Evolutionary conservation across 495 filamentous ascomycete genomes (phyloP).

Genomic region (Lophium mytilinum): DNA sequence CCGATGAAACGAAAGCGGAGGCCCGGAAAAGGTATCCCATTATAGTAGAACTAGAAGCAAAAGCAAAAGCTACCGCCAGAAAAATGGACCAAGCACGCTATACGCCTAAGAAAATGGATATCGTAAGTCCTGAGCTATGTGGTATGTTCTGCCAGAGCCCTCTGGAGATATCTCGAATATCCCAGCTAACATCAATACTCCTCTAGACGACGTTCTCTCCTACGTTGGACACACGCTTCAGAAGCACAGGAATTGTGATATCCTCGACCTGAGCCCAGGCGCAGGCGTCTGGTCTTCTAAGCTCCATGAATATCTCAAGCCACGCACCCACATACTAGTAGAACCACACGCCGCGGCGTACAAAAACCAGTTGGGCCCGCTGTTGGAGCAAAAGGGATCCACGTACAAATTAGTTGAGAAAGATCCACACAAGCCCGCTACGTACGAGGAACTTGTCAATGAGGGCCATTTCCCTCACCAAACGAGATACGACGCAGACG

Average conservation of each 20-base stretch:
- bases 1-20: too few species aligned
- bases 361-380: slow-evolving; percentile 42
- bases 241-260: slow-evolving; percentile 59
- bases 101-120: slow-evolving; percentile 1
- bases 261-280: slow-evolving; percentile 81
- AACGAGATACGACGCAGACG: slow-evolving; percentile 18
- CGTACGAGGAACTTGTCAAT: slow-evolving; percentile 42
- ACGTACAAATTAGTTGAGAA: slow-evolving; percentile 45
- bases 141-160: slow-evolving; percentile 37
- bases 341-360: slow-evolving; percentile 46
- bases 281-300: slow-evolving; percentile 64
- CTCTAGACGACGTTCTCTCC: slow-evolving; percentile 16
- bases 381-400: slow-evolving; percentile 50
- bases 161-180: slow-evolving; percentile 31
- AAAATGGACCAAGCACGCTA: too few species aligned
- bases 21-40: too few species aligned
- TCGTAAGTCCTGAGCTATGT: slow-evolving; percentile 54
- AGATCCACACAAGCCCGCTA: slow-evolving; percentile 42
- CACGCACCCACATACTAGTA: slow-evolving; percentile 73
- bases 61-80: too few species aligned
- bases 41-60: too few species aligned
- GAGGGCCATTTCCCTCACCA: slow-evolving; percentile 46
- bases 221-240: slow-evolving; percentile 52
- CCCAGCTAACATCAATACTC: slow-evolving; percentile 31
- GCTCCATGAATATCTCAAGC: slow-evolving; percentile 63